Conservation (phyloP, 1,139 yeast species). For the Hyphopichia burtonii region DNA sequence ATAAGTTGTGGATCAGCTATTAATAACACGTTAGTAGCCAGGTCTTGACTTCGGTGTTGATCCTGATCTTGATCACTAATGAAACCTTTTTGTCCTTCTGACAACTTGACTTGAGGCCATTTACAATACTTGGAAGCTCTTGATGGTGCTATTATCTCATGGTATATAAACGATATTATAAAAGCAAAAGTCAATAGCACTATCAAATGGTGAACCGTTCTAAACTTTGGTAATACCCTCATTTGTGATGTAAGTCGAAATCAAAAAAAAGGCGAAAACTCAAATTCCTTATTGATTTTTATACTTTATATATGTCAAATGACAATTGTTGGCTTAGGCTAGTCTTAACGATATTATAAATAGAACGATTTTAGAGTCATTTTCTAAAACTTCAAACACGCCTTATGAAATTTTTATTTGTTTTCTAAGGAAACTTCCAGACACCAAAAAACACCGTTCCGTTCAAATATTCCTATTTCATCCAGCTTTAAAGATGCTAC, state of each 20-base stretch:
- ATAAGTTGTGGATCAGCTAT: constrained; percentile 50
- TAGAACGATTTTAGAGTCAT: too few species aligned
- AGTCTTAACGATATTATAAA: too few species aligned
- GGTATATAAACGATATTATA: constrained; percentile 29
- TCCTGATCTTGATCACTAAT: constrained; percentile 9
- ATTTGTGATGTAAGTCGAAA: neutral
- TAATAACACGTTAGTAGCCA: constrained; percentile 31
- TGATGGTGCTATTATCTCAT: constrained; percentile 34
- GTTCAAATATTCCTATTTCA: too few species aligned
- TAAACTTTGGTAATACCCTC: constrained; percentile 17
- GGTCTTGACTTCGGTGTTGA: too few species aligned
- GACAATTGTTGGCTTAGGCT: too few species aligned
- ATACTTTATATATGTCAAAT: too few species aligned
- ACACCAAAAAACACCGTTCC: too few species aligned
- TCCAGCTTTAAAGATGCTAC: too few species aligned
- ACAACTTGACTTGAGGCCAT: constrained; percentile 24
- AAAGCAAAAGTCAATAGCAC: constrained; percentile 24
- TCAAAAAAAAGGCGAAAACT: neutral
- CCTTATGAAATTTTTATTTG: too few species aligned
- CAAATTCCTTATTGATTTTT: too few species aligned
- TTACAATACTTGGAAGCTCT: constrained; percentile 27
- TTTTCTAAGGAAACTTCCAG: too few species aligned
- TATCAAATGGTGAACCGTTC: constrained; percentile 27
- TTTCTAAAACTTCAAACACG: too few species aligned
- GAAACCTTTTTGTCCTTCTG: neutral